A percentile compares a stretch with the other conserved stretches of the same genome.
These are phyloP conservation scores for Sporothrix brunneoviolacea DNA, from an alignment of 2,329 filamentous ascomycete genomes.

Conservation along the genomic window DNA sequence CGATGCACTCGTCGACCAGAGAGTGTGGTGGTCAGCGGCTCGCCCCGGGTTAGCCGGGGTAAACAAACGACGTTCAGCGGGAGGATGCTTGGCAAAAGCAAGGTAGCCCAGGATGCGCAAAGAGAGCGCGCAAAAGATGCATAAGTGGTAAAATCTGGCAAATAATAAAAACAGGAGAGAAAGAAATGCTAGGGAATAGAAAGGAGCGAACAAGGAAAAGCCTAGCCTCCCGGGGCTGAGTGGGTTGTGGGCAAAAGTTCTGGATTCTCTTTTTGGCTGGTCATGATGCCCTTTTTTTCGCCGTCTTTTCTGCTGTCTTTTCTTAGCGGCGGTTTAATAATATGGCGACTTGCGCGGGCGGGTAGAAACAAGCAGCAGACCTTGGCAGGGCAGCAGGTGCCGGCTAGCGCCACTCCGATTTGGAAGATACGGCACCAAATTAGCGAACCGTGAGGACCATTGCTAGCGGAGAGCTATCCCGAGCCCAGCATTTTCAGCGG, in stretches of 20 bases:
- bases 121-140: too few relatives aligned
- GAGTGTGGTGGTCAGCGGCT: neutral
- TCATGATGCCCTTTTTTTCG: neutral
- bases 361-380: too few relatives aligned
- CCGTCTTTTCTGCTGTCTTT: neutral
- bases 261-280: neutral
- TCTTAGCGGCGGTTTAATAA: neutral
- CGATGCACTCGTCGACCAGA: neutral
- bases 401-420: too few relatives aligned
- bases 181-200: neutral
- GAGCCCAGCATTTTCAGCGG: too few relatives aligned
- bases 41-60: constrained; percentile 2
- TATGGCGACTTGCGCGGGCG: neutral
- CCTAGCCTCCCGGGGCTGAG: constrained; percentile 3
- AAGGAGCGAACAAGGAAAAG: neutral
- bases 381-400: too few relatives aligned
- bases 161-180: too few relatives aligned
- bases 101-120: too few relatives aligned
- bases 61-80: constrained; percentile 8
- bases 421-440: too few relatives aligned
- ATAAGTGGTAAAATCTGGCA: too few relatives aligned
- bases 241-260: neutral
- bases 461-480: too few relatives aligned
- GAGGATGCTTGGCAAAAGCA: neutral
- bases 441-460: too few relatives aligned